These are phyloP conservation scores for Suillus subaureus DNA, from an alignment of 768 basidiomycete species.

Conservation along the genomic window DNA sequence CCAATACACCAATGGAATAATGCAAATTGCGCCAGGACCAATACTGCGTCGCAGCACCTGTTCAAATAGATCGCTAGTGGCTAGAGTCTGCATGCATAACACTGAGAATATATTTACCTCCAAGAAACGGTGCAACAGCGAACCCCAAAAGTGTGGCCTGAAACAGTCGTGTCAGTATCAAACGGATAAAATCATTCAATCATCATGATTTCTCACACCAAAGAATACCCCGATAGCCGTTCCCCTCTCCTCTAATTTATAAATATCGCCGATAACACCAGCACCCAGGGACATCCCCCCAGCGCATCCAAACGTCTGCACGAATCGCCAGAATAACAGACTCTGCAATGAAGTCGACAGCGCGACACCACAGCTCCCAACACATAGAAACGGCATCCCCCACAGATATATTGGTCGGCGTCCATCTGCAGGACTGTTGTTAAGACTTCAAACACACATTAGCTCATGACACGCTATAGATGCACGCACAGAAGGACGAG, in stretches of 20 bases:
- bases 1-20: constrained; percentile 42
- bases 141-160: constrained; percentile 58
- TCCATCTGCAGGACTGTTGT: constrained; percentile 50
- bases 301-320: constrained; percentile 70
- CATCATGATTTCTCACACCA: constrained; percentile 36
- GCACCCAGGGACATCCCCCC: constrained; percentile 55
- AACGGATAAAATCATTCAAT: constrained; percentile 12
- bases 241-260: constrained; percentile 61
- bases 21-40: constrained; percentile 71
- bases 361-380: constrained; percentile 65
- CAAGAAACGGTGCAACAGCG: constrained; percentile 58
- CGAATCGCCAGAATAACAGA: constrained; percentile 63
- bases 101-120: constrained; percentile 45
- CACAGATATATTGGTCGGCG: constrained; percentile 59
- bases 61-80: too few species aligned
- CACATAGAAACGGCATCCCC: constrained; percentile 57
- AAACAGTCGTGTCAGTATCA: not conserved
- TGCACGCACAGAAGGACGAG: constrained; percentile 48
- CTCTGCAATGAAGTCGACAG: constrained; percentile 42
- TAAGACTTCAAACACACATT: not conserved
- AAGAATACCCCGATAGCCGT: constrained; percentile 61
- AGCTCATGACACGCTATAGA: constrained; percentile 1
- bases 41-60: constrained; percentile 56
- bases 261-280: constrained; percentile 68
- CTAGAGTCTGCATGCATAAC: too few species aligned